Conservation (phyloP, 768 basidiomycete genomes). For the Suillus tomentosus region DNA sequence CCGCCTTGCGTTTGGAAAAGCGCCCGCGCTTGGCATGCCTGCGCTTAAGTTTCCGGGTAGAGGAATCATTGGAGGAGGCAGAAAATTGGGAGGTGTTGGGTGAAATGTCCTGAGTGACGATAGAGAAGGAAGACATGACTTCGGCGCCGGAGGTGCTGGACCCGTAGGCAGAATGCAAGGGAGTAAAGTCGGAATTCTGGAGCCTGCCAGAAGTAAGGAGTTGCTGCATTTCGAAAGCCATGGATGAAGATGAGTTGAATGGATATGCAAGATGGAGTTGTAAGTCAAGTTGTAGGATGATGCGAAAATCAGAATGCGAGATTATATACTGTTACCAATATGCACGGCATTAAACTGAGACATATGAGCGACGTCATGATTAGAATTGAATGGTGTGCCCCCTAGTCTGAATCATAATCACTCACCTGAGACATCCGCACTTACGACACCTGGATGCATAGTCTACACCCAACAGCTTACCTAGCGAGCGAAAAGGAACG, state of each 20-base stretch:
- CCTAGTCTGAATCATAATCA: constrained; percentile 5
- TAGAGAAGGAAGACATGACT: not conserved
- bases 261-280: not conserved
- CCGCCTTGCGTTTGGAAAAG: not conserved
- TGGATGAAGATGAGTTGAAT: not conserved
- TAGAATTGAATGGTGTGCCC: not conserved
- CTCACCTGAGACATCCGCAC: constrained; percentile 4
- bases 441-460: not conserved
- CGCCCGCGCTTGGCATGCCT: not conserved
- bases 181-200: not conserved
- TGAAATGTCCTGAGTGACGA: not conserved
- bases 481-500: not conserved
- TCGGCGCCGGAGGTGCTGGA: not conserved
- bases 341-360: constrained; percentile 2
- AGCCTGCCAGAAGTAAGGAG: constrained; percentile 1
- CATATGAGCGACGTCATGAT: not conserved
- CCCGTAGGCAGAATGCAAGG: not conserved
- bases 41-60: not conserved
- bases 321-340: not conserved
- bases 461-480: not conserved
- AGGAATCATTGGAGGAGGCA: not conserved
- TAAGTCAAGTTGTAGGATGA: not conserved
- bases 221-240: constrained; percentile 1
- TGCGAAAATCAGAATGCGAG: not conserved
- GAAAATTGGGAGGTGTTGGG: not conserved